Evolutionary conservation across 2,329 filamentous ascomycete species (phyloP), one percentile per base, ranked within the genome.

Genomic region (Xylariaceae sp.): DNA sequence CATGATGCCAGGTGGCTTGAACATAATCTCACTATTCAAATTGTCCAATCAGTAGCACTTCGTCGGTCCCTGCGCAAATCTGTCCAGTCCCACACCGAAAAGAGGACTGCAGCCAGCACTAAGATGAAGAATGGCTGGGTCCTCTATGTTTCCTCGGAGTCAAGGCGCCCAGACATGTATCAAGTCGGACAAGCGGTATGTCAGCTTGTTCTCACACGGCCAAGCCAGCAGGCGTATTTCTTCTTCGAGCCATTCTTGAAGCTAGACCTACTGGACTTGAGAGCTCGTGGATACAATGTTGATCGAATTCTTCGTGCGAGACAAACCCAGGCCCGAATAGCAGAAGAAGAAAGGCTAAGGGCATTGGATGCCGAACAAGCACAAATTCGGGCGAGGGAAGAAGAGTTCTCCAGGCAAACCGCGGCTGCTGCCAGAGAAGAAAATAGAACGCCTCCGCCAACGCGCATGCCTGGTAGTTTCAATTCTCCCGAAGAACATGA

Each of bases 271-370:
- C 79, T 86, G 37, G 84, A 91, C 41, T 71, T 98, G 33, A 84
- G 88, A 57, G 82, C 83, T 49, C 88, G 93, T 53, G 93, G 93
- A 2, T 97, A 96, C 73, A 97, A 98, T 55, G 93, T 98, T 32
- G 89, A 96, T 60, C 85, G 93, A 40, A 97, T 98, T 51, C 75
- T 98, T 19, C 82, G 88, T 29, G 85, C 85, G 43, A 94, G 94
- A 69, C 89, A 86, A 17, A 87, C 88, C 2, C 90, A 97, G 65
- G 88, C 88, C 5, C 81, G 88, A 42, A 83, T 97, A 53, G 90
- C 89, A 0, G 91, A 96, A 60, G 86, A 87, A 57, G 83, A 89
- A 63, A 79, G 87, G 39, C 83, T 85, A 59, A 84, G 84, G 59
- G 82, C 86, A 27, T 65, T 90, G 5, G 85, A 87, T 51, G 79